Conservation (phyloP, 2,329 filamentous ascomycete species). For the Fulvia fulva region DNA sequence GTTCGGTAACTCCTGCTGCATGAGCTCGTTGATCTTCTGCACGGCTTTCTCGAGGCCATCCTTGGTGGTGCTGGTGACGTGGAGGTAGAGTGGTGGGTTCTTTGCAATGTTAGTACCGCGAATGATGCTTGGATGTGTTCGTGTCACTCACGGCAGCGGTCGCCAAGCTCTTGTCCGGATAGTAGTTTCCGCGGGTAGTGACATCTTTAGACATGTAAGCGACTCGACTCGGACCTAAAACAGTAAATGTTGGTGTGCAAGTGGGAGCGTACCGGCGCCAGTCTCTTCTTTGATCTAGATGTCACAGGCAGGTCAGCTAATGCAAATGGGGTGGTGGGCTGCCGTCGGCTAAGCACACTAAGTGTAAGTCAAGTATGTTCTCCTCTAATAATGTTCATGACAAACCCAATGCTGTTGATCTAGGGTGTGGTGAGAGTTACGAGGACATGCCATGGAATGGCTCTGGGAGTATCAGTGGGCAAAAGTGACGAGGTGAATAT, state of each 20-base stretch:
- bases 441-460: constrained; percentile 16
- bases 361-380: constrained; percentile 45
- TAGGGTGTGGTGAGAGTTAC: constrained; percentile 7
- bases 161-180: constrained; percentile 96
- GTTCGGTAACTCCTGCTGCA: constrained; percentile 92
- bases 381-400: constrained; percentile 32
- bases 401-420: constrained; percentile 28
- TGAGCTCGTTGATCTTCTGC: constrained; percentile 84
- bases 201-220: constrained; percentile 81
- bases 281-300: constrained; percentile 99
- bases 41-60: constrained; percentile 87
- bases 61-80: constrained; percentile 89
- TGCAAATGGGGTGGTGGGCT: constrained; percentile 67
- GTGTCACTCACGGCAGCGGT: constrained; percentile 71
- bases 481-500: constrained; percentile 56
- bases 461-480: constrained; percentile 60
- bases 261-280: constrained; percentile 90
- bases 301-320: constrained; percentile 85
- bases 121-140: not conserved
- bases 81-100: constrained; percentile 80
- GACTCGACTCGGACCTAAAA: constrained; percentile 46
- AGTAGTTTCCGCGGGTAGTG: constrained; percentile 94
- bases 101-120: constrained; percentile 9
- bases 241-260: constrained; percentile 43
- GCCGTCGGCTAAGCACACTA: constrained; percentile 31